Evolutionary conservation across 345 rosid species (phyloP).

Genomic region (Citrus trifoliata): DNA sequence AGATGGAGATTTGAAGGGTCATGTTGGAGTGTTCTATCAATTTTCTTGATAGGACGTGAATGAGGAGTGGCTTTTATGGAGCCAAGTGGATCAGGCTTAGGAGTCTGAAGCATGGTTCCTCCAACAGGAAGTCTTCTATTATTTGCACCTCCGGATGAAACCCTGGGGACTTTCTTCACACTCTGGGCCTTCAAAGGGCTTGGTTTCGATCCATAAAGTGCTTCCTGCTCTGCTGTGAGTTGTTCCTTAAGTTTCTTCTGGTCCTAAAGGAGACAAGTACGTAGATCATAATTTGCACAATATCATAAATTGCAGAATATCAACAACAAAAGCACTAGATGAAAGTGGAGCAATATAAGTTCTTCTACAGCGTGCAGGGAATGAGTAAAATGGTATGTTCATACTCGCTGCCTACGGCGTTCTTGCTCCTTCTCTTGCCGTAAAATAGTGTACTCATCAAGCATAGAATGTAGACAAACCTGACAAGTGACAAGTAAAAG

Average conservation of each 20-base stretch:
- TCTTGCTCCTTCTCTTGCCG: conserved; percentile 97
- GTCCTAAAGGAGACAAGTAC: conserved; percentile 47
- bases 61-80: conserved; percentile 40
- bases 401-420: conserved; percentile 79
- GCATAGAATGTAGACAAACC: conserved; percentile 84
- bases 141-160: conserved; percentile 73
- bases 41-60: conserved; percentile 50
- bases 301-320: neutral
- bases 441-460: conserved; percentile 71
- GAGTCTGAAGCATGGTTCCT: conserved; percentile 64
- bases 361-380: neutral
- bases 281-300: neutral
- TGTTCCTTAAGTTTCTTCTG: conserved; percentile 98
- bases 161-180: conserved; percentile 66
- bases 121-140: conserved; percentile 74
- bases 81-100: conserved; percentile 49
- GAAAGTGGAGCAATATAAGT: neutral
- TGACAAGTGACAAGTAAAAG: conserved; percentile 22
- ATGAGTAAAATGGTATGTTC: neutral
- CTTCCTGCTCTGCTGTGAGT: conserved; percentile 89
- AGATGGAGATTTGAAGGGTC: conserved; percentile 34
- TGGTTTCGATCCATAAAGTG: conserved; percentile 88
- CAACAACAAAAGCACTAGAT: neutral
- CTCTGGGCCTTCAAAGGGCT: conserved; percentile 85
- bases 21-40: conserved; percentile 39